These are phyloP conservation scores for Nigrograna mackinnonii DNA, from an alignment of 2,329 filamentous ascomycete genomes.

Conservation along the genomic window DNA sequence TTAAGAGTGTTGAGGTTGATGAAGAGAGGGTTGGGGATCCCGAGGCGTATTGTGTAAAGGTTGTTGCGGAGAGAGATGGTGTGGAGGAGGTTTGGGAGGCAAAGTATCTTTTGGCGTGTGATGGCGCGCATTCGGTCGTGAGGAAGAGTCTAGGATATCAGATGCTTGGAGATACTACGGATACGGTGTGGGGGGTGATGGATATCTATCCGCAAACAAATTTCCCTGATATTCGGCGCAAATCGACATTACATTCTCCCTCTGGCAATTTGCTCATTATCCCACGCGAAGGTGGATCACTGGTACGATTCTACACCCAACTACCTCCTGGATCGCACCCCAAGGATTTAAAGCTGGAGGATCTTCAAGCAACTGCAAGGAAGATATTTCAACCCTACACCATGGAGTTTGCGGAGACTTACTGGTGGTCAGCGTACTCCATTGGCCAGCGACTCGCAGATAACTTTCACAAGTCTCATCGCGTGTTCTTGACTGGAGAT, in stretches of 20 bases:
- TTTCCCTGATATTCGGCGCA: slow-evolving; percentile 57
- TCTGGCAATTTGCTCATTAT: slow-evolving; percentile 55
- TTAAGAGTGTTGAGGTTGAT: slow-evolving; percentile 57
- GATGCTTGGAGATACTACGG: slow-evolving; percentile 63
- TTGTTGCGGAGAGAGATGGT: slow-evolving; percentile 34
- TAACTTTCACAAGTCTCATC: slow-evolving; percentile 66
- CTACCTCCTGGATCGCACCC: slow-evolving; percentile 54
- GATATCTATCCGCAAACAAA: slow-evolving; percentile 54
- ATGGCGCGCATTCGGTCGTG: slow-evolving; percentile 58
- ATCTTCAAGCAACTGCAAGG: slow-evolving; percentile 57
- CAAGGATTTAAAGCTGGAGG: slow-evolving; percentile 55
- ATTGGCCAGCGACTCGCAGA: slow-evolving; percentile 73
- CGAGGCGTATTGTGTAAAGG: slow-evolving; percentile 30
- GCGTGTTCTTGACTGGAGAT: slow-evolving; percentile 72
- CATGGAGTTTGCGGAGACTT: slow-evolving; percentile 61
- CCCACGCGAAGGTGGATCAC: slow-evolving; percentile 56
- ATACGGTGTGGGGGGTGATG: slow-evolving; percentile 63
- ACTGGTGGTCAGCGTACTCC: slow-evolving; percentile 74
- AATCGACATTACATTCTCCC: slow-evolving; percentile 51
- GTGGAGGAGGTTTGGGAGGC: slow-evolving; percentile 34
- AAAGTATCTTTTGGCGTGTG: slow-evolving; percentile 51
- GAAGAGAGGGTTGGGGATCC: slow-evolving; percentile 34
- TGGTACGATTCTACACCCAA: slow-evolving; percentile 67
- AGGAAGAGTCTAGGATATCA: slow-evolving; percentile 55
- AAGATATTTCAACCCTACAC: slow-evolving; percentile 59